Evolutionary conservation across 192 early-diverging fungal species (phyloP).

Genomic region (Entophlyctis luteolus): DNA sequence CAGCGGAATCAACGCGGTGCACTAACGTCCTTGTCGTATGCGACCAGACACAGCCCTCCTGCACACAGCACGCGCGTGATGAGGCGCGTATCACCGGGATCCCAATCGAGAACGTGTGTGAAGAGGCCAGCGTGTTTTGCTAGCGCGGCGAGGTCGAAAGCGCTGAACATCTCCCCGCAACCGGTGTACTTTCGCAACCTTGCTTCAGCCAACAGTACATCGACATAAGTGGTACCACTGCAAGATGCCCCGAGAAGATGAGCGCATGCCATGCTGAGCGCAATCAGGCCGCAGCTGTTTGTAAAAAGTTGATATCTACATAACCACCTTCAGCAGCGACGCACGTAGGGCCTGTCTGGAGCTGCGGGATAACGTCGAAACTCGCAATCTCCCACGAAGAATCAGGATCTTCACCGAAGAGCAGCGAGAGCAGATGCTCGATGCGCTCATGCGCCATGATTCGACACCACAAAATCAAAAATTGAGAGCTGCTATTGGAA

Average conservation of each 20-base stretch:
- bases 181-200: neutral
- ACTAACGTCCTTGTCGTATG: constrained; percentile 34
- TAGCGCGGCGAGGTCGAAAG: neutral
- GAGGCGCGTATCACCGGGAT: neutral
- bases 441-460: no score
- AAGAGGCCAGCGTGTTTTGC: neutral
- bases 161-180: constrained; percentile 22
- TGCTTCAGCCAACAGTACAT: neutral
- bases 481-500: no score
- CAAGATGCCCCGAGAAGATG: neutral
- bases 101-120: constrained; percentile 6
- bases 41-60: constrained; percentile 20
- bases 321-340: neutral
- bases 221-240: no score
- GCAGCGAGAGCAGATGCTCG: no score
- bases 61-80: neutral
- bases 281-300: neutral
- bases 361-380: neutral
- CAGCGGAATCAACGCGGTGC: no score
- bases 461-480: no score
- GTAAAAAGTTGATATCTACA: no score
- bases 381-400: neutral
- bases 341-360: neutral
- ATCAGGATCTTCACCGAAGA: no score
- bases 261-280: neutral